Evolutionary conservation across 2,329 filamentous ascomycete genomes (phyloP), one percentile per base, ranked within the genome.

Genomic region (Phaeosphaeria sp.): DNA sequence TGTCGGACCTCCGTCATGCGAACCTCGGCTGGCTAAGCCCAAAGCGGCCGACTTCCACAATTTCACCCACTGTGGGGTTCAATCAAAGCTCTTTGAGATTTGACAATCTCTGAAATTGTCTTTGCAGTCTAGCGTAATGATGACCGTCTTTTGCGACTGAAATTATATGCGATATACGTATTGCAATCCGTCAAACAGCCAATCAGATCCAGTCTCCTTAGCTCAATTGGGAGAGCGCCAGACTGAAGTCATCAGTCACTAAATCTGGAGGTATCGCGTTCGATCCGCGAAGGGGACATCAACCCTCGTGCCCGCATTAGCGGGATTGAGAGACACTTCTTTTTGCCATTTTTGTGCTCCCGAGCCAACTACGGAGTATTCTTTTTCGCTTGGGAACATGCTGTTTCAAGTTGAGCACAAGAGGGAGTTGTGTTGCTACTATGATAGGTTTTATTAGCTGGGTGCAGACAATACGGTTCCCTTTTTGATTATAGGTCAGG

Each of bases 221-320:
- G 67, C 67, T 69, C 67, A 69, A 66, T 69, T 69, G 67, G 67
- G 67, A 69, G 67, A 69, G 67, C 67, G 67, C 67, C 67, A 69
- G 67, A 69, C 67, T 69, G 67, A 69, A 69, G 67, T 67, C 57
- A 46, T 67, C 65, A 56, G 67, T 69, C 65, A 67, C 61, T 61
- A 68, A 65, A 69, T 68, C 67, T 69, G 67, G 67, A 69, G 67
- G n/a, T n/a, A n/a, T n/a, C n/a, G n/a, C n/a, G n/a, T n/a, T n/a
- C n/a, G n/a, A n/a, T n/a, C n/a, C n/a, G 67, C 62, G 57, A 65
- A 65, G 55, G 62, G 62, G 62, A 65, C 62, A 60, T 52, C 18
- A 52, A 45, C 24, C 44, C 30, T 9, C 51, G 61, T 62, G 61
- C 61, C 56, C 58, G 51, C 45, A 56, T 51, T 43, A 60, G 59